These are phyloP conservation scores for Ganoderma lingzhi DNA, from an alignment of 1,284 basidiomycete species.

Conservation along the genomic window DNA sequence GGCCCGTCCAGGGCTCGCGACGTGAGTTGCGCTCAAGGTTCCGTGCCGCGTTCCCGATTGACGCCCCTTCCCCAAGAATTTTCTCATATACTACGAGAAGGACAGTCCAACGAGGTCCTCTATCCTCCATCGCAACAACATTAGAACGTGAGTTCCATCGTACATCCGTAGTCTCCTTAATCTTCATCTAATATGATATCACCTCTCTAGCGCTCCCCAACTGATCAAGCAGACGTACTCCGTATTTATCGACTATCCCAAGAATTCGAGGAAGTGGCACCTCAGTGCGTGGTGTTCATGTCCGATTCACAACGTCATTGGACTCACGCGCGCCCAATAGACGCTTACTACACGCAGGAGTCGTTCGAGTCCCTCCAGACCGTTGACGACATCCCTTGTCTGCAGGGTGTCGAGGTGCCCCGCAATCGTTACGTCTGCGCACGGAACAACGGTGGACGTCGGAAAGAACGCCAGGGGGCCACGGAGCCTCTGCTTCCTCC, in stretches of 20 bases:
- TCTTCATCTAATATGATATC: background rate
- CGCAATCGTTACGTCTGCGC: constrained; percentile 69
- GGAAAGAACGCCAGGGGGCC: constrained; percentile 15
- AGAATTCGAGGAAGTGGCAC: constrained; percentile 50
- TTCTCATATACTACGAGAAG: constrained; percentile 51
- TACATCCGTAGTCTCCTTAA: background rate
- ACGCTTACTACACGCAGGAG: constrained; percentile 51
- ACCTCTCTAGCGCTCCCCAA: constrained; percentile 37
- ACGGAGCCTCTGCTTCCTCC: constrained; percentile 14
- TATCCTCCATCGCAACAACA: constrained; percentile 39
- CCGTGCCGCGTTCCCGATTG: constrained; percentile 15
- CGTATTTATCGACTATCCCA: constrained; percentile 46
- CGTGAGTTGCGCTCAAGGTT: constrained; percentile 37
- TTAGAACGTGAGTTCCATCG: constrained; percentile 32
- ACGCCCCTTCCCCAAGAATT: constrained; percentile 40
- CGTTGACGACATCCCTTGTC: constrained; percentile 63
- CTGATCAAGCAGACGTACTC: constrained; percentile 55
- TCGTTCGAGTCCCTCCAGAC: constrained; percentile 62
- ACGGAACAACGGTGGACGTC: constrained; percentile 52
- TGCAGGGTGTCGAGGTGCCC: constrained; percentile 63
- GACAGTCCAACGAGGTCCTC: constrained; percentile 41
- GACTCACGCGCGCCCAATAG: constrained; percentile 32
- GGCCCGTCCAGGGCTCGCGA: constrained; percentile 46
- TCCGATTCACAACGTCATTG: background rate
- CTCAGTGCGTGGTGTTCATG: constrained; percentile 43